Evolutionary conservation across 176 grass and related monocot species (phyloP), one percentile per base, ranked within the genome.

Genomic region (Hordeum vulgare): DNA sequence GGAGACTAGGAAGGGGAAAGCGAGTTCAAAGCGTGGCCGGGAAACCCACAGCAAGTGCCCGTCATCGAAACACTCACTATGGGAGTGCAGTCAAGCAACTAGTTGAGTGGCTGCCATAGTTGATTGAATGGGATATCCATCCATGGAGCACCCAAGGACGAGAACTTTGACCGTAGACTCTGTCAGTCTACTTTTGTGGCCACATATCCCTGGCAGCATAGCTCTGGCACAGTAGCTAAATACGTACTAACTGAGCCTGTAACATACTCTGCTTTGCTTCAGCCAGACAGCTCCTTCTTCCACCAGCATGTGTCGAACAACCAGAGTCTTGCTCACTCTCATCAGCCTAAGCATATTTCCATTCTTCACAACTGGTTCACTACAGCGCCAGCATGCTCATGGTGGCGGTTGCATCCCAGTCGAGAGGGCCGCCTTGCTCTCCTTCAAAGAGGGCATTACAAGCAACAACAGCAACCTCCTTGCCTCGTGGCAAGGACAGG

Each of bases 381-480:
- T 64, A 2, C n/a, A 68, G 1, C 18, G 8, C 18, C 35, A 69
- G 25, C 10, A 18, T 51, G 47, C 2, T 5, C 29, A 35, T 45
- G 24, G 13, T 1, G 56, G 28, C 5, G 11, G 56, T 7, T 90
- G 80, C 24, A 44, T 80, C 5, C 28, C 58, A 1, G 3, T 3
- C 0, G 89, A 90, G 56, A 74, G 89, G 53, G 25, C 60, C 0
- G 85, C 89, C 2, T 81, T 87, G 26, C 79, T 84, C 33, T 24
- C 49, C 24, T 83, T 90, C 80, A 90, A 71, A 35, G n/a, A 60
- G 21, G 75, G 75, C 41, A 39, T 80, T 29, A 21, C 0, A 20
- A 1, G 1, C 27, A 74, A 90, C 28, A 10, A 11, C 4, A 4
- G 0, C 6, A 34, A 9, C 24, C 29, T 18, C 26, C 69, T 90